Conservation (phyloP, 2,329 filamentous ascomycete species). For the Beauveria asiatica region DNA sequence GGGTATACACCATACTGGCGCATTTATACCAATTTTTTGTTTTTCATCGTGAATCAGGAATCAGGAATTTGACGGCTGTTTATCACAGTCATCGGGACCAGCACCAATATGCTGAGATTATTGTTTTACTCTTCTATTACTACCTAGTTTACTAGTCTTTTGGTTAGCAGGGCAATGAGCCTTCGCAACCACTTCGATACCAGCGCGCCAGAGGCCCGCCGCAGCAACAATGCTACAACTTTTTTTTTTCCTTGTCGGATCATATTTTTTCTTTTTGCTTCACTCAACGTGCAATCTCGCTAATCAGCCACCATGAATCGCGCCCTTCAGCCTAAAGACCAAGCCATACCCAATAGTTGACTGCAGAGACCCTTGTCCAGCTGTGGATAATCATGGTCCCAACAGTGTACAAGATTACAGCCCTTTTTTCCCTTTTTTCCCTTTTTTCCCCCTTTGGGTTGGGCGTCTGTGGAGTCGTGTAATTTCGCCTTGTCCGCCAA, state of each 20-base stretch:
- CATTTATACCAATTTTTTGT: constrained; percentile 8
- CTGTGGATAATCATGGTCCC: not conserved
- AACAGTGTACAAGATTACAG: not conserved
- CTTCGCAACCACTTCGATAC: not conserved
- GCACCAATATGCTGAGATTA: not conserved
- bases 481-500: constrained; percentile 5
- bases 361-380: not conserved
- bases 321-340: not conserved
- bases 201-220: constrained; percentile 6
- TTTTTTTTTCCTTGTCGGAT: not conserved
- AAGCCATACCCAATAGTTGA: not conserved
- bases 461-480: not conserved
- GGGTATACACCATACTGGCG: not conserved
- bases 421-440: not conserved
- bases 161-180: not conserved
- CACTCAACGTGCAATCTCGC: not conserved
- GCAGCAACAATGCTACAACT: not conserved
- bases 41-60: not conserved
- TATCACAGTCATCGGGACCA: not conserved
- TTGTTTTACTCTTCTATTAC: not conserved
- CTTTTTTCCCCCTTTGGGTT: not conserved
- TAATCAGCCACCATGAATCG: constrained; percentile 1
- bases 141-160: not conserved
- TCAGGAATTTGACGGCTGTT: not conserved
- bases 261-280: not conserved